Evolutionary conservation across 2,329 filamentous ascomycete species (phyloP).

Genomic region (Penicillium brasilianum): DNA sequence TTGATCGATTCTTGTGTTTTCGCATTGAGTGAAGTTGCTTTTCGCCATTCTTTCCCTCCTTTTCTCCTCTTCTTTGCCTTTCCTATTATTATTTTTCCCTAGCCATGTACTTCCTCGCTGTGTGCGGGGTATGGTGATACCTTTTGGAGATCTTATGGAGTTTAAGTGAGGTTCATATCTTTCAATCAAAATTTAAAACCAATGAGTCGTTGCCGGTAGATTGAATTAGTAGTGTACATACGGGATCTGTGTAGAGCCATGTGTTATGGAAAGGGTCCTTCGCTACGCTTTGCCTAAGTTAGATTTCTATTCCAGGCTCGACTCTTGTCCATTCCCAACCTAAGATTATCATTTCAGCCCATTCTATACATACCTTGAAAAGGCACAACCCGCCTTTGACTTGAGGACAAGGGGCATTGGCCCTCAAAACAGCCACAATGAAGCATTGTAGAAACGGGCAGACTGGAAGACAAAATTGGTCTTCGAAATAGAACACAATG

Average conservation of each 20-base stretch:
- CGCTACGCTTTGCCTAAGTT: neutral
- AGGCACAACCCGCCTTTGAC: neutral
- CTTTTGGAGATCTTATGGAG: constrained; percentile 24
- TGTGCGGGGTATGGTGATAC: constrained; percentile 24
- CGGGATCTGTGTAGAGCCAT: neutral
- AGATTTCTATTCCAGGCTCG: neutral
- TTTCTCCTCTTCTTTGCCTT: constrained; percentile 1
- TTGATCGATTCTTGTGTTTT: constrained; percentile 25
- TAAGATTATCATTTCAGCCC: neutral
- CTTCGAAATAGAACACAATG: neutral
- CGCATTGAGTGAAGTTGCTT: constrained; percentile 19
- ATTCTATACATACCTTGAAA: neutral
- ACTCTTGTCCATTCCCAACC: too few species aligned
- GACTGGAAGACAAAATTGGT: neutral
- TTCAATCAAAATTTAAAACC: neutral
- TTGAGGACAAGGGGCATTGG: neutral
- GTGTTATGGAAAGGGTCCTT: too few species aligned
- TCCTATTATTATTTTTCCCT: constrained; percentile 10
- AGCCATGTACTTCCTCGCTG: constrained; percentile 16
- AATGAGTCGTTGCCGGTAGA: neutral
- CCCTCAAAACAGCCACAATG: neutral
- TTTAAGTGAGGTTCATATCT: constrained; percentile 12
- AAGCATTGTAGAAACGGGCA: neutral
- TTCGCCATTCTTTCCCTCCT: constrained; percentile 16
- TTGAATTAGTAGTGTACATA: neutral